Evolutionary conservation across 2,329 filamentous ascomycete species (phyloP).

Genomic region (Rhinocladiella similis): DNA sequence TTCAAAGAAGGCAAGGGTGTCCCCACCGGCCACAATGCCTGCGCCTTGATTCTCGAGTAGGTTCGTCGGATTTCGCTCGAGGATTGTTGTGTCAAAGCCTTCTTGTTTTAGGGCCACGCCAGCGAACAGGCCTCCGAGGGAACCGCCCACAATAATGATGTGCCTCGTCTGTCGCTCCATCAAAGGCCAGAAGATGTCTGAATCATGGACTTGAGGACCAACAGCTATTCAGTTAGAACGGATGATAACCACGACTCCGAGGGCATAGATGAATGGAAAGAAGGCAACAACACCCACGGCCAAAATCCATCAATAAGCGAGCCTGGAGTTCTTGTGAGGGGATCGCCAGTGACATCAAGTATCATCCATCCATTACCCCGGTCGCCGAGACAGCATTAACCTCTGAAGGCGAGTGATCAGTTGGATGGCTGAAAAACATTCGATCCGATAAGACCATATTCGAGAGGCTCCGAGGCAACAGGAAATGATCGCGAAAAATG

Average conservation of each 20-base stretch:
- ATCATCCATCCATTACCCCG: neutral
- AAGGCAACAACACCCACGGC: neutral
- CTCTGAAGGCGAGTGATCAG: no score
- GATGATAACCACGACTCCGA: no score
- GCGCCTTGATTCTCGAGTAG: constrained; percentile 28
- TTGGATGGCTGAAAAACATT: no score
- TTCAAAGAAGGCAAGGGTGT: constrained; percentile 23
- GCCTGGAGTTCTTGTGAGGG: neutral
- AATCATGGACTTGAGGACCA: neutral
- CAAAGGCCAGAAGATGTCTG: neutral
- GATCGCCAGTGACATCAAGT: neutral
- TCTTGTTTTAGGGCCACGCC: constrained; percentile 28
- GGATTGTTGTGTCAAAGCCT: constrained; percentile 27
- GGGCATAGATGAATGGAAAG: neutral
- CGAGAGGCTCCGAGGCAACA: no score
- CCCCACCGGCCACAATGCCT: constrained; percentile 24
- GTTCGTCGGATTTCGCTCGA: constrained; percentile 28
- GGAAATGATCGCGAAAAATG: no score
- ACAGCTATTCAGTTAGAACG: neutral
- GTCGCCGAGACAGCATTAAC: neutral
- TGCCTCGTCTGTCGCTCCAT: constrained; percentile 8
- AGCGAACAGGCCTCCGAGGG: constrained; percentile 28
- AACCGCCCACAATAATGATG: constrained; percentile 29
- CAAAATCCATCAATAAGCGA: neutral
- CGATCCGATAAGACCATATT: no score